phyloP scores from a whole-genome alignment of 148 eudicot species.

The Salicornia ramosissima region DNA sequence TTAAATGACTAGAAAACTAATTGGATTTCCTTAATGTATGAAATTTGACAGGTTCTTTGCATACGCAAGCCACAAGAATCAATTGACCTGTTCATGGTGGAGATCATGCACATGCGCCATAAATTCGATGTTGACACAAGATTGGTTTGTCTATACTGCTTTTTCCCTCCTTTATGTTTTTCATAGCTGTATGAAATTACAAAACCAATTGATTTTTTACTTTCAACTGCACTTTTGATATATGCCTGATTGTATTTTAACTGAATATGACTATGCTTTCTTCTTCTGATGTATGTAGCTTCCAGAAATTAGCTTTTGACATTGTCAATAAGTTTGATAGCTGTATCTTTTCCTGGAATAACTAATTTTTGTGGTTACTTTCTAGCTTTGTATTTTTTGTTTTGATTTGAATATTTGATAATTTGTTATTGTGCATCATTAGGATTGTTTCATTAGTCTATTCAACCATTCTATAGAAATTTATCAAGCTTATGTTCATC shows the following conservation, averaged over 20 bases:
- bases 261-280: not conserved
- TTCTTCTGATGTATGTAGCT: not conserved
- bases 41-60: constrained; percentile 68
- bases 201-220: not conserved
- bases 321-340: too few species aligned
- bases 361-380: too few species aligned
- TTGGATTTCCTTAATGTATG: not conserved
- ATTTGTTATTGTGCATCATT: too few species aligned
- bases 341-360: too few species aligned
- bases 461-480: not conserved
- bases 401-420: not conserved
- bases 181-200: constrained; percentile 1
- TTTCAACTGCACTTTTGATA: not conserved
- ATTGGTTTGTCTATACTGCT: constrained; percentile 45
- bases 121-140: constrained; percentile 96
- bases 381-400: too few species aligned
- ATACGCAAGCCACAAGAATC: constrained; percentile 89
- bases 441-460: not conserved
- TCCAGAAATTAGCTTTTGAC: not conserved
- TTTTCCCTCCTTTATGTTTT: not conserved
- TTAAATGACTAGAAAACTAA: not conserved
- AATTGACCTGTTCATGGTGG: constrained; percentile 96
- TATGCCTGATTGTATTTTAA: not conserved
- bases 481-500: not conserved
- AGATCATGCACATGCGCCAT: constrained; percentile 99